phyloP scores from a whole-genome alignment of 768 basidiomycete genomes.

The Cystobasidium ongulense region DNA sequence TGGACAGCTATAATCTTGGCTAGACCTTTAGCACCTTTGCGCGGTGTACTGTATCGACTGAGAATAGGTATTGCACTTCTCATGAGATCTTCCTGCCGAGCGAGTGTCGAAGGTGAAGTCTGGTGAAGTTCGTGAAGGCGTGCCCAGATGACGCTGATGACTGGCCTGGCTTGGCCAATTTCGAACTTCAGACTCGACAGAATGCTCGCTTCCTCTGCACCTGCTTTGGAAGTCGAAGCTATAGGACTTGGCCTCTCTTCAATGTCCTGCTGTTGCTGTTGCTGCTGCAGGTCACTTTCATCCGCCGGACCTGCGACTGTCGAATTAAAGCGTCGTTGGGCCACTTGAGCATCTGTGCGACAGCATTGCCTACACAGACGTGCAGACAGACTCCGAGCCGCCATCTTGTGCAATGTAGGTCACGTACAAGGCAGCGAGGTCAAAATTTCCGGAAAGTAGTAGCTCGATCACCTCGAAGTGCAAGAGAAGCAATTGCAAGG shows the following conservation, averaged over 20 bases:
- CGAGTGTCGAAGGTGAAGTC: neutral
- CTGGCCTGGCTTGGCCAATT: neutral
- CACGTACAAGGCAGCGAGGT: neutral
- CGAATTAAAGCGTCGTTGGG: neutral
- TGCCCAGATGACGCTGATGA: neutral
- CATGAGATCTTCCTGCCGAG: neutral
- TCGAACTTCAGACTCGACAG: neutral
- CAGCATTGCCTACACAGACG: neutral
- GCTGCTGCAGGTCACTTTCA: slow-evolving; percentile 1
- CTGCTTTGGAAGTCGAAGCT: slow-evolving; percentile 4
- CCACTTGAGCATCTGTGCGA: neutral
- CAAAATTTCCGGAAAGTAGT: neutral
- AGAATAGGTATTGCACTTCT: neutral
- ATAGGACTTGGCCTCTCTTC: neutral
- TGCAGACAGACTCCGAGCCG: neutral
- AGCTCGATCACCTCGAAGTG: too few species aligned
- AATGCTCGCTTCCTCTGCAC: neutral
- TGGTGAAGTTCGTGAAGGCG: neutral
- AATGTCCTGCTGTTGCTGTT: neutral
- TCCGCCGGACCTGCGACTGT: neutral
- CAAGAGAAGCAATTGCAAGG: too few species aligned
- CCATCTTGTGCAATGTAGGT: neutral
- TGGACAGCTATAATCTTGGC: neutral
- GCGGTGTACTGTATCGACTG: neutral
- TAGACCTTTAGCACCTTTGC: neutral